Evolutionary conservation across 148 eudicot species (phyloP).

Genomic region (Nepenthes gracilis): DNA sequence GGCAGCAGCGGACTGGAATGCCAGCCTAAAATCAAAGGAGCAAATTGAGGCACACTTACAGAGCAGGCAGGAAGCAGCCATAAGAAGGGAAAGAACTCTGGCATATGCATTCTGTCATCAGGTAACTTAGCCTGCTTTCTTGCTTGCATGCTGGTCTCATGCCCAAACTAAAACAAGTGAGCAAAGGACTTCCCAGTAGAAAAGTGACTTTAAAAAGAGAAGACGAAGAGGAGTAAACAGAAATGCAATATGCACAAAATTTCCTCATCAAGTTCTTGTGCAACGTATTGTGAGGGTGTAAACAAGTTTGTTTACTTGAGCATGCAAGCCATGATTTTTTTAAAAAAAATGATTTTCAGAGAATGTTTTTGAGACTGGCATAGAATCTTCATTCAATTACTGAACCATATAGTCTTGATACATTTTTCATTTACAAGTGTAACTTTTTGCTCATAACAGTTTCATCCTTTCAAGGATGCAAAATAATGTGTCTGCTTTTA

Average conservation of each 20-base stretch:
- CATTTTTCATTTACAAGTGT: no score
- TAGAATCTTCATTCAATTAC: no score
- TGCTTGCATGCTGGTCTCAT: constrained; percentile 8
- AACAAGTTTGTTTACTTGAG: neutral
- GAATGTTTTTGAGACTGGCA: no score
- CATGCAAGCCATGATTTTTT: no score
- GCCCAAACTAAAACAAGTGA: neutral
- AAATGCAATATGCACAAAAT: constrained; percentile 2
- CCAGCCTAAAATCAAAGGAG: constrained; percentile 3
- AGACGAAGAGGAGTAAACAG: constrained; percentile 9
- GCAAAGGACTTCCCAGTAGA: constrained; percentile 2
- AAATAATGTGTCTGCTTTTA: no score
- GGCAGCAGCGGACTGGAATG: neutral
- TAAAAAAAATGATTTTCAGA: no score
- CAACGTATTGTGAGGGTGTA: constrained; percentile 3
- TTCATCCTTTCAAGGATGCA: no score
- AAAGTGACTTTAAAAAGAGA: constrained; percentile 1
- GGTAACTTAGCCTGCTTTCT: constrained; percentile 35
- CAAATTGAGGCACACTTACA: constrained; percentile 1
- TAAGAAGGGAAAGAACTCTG: constrained; percentile 7
- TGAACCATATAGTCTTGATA: no score
- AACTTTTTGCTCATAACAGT: no score
- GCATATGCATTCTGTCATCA: constrained; percentile 36
- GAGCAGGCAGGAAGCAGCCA: constrained; percentile 3
- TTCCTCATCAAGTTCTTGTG: neutral